Percentiles rank a stretch among this genome's conserved stretches.
These are phyloP conservation scores for Kitagawia praeruptora DNA, from an alignment of 129 eudicot genomes.

Conservation along the genomic window DNA sequence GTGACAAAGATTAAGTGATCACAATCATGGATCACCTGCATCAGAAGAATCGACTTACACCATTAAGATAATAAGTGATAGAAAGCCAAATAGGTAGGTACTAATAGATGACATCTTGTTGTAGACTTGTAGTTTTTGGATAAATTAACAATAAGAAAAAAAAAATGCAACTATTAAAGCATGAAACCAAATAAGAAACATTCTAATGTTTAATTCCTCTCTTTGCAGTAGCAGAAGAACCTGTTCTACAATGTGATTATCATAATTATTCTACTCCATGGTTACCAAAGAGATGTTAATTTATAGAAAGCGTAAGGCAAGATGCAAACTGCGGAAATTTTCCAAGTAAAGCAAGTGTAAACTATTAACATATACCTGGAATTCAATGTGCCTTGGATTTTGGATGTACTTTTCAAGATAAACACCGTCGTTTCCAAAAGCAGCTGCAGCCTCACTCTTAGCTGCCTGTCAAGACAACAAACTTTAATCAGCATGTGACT, in stretches of 20 bases:
- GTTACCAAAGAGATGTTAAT: neutral
- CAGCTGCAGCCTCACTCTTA: no score
- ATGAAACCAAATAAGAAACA: neutral
- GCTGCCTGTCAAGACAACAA: no score
- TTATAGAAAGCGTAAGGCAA: neutral
- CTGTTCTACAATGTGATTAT: neutral
- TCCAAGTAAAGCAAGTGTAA: neutral
- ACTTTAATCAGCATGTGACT: no score
- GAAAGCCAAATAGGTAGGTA: neutral
- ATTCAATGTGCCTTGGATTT: slow-evolving; percentile 96
- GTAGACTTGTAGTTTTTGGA: neutral
- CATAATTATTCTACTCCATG: neutral
- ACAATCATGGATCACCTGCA: no score
- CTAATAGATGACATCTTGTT: neutral
- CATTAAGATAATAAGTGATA: no score
- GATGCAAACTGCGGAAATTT: neutral
- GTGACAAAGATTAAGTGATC: no score
- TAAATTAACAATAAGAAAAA: neutral
- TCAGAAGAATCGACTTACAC: no score
- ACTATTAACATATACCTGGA: slow-evolving; percentile 46
- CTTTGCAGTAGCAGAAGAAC: neutral
- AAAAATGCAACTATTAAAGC: neutral
- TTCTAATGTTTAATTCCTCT: neutral
- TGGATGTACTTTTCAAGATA: slow-evolving; percentile 32
- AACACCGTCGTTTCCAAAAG: no score